Base-by-base conservation (phyloP, 2,329 filamentous ascomycete genomes). In the Akanthomyces muscarius region DNA sequence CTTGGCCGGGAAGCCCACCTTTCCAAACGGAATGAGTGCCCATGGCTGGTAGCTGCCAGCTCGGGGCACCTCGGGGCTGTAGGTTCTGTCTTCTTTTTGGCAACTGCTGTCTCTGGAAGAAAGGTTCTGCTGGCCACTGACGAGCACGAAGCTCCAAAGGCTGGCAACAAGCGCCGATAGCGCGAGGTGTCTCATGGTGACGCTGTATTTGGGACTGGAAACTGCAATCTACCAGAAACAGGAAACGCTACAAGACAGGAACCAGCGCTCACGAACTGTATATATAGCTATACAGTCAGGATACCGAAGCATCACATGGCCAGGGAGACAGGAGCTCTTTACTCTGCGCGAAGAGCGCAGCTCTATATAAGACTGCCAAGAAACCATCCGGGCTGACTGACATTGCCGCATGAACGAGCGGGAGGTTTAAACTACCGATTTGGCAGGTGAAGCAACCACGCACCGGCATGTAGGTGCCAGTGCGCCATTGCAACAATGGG, bases 1-100 rank as follows among this genome's bases (percentile, higher is more conserved):
- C 23, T 64, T 68, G 18, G 63, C 63, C 5, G 63, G 63, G 48
- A 64, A 55, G 45, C 63, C 63, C 28, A 64, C 57, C 53, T 62
- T 62, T 7, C 36, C 59, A 48, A 64, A 62, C 5, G 58, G 58
- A 38, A 64, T 64, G 41, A 64, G 63, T n/a, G 21, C 21, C 59
- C 59, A 64, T 58, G 63, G 63, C 41, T 64, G 63, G 59, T 64
- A 59, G 47, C 54, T 62, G 8, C 63, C 63, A 10, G 63, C 38
- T 8, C 63, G 63, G 4, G 63, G 63, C 23, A 64, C 63, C 14
- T 64, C 59, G 25, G 42, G 45, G 33, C 63, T 64, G 58, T 64
- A 64, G 8, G 63, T 64, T 14, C 63, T 25, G 54, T 64, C 63
- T 38, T 50, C 14, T 28, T 1, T 30, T 14, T 48, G 50, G 53